phyloP scores from a whole-genome alignment of 2,329 filamentous ascomycete species.

The Cladobotryum protrusum region DNA sequence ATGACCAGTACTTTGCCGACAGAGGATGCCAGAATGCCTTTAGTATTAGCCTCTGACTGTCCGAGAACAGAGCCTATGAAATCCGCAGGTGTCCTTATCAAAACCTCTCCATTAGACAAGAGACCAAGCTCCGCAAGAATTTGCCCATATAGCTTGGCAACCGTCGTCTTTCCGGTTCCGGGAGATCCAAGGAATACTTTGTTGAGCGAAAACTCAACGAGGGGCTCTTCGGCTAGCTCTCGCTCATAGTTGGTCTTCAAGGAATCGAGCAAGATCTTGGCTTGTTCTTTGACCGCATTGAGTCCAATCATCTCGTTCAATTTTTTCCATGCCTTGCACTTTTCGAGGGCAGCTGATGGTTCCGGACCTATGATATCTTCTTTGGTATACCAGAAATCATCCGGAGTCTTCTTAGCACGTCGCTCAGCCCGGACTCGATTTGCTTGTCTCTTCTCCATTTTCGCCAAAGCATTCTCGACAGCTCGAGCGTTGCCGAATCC shows the following conservation, averaged over 20 bases:
- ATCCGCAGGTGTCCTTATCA: slow-evolving; percentile 67
- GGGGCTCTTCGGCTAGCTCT: slow-evolving; percentile 55
- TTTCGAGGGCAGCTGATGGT: slow-evolving; percentile 45
- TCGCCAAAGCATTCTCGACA: slow-evolving; percentile 54
- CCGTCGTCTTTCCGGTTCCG: slow-evolving; percentile 70
- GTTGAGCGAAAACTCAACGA: slow-evolving; percentile 58
- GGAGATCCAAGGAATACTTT: slow-evolving; percentile 64
- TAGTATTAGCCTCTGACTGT: slow-evolving; percentile 64
- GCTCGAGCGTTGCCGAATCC: slow-evolving; percentile 70
- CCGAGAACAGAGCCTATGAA: slow-evolving; percentile 62
- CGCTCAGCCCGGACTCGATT: slow-evolving; percentile 46
- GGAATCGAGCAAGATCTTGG: slow-evolving; percentile 53
- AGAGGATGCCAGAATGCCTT: slow-evolving; percentile 60
- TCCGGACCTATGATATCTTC: slow-evolving; percentile 69
- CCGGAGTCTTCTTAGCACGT: slow-evolving; percentile 31
- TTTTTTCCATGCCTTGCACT: slow-evolving; percentile 50
- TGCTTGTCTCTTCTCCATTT: slow-evolving; percentile 53
- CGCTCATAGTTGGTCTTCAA: slow-evolving; percentile 59
- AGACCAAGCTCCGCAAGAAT: slow-evolving; percentile 63
- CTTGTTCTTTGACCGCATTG: slow-evolving; percentile 53
- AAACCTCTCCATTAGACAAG: slow-evolving; percentile 63
- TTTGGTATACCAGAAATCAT: slow-evolving; percentile 55
- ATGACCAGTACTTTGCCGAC: slow-evolving; percentile 72
- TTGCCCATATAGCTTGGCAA: slow-evolving; percentile 65
- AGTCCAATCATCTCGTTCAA: slow-evolving; percentile 56